Evolutionary conservation across 768 basidiomycete species (phyloP), one percentile per base, ranked within the genome.

Genomic region (Gyrodon lividus): DNA sequence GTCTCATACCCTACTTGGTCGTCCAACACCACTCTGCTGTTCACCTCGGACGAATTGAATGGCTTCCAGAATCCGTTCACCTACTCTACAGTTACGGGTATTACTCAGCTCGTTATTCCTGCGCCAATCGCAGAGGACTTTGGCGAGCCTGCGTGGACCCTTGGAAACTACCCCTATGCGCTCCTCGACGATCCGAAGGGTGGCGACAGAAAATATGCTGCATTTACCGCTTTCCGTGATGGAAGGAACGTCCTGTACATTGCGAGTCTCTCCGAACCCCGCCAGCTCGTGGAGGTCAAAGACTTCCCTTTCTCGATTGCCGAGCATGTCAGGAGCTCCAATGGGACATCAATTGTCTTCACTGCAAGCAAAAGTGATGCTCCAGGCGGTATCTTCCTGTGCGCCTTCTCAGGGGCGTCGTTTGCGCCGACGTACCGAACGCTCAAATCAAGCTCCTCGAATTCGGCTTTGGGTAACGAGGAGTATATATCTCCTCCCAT

Each of bases 21-120:
- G 4, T 73, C 70, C 50, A 72, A 83, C 56, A 74, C 80, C 26
- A 74, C 67, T 4, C 70, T 91, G 34, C 69, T 86, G 41, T 89
- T 84, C 68, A 81, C 83, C 6, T 78, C 74, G 28, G 89, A 92
- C 56, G 71, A 74, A 48, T 23, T 52, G 23, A 79, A 80, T 14
- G 86, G 85, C 0, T 91, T 76, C 62, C 75, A 79, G 51, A 87
- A 90, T 59, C 84, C 89, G 0, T 89, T 80, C 77, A 73, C 60
- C 20, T 84, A 78, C 65, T 69, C 72, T 37, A 55, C 75, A 22
- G 22, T 56, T 3, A 60, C 70, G 5, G 67, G 69, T 14, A 64
- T 67, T 9, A 41, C 48, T 19, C 50, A 43, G 19, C 74, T 63
- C 12, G 61, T 55, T 20, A 47, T 86, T 33, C 55, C 71, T 2